These are phyloP conservation scores for Aphanomyces euteiches DNA, from an alignment of 352 stramenopile genomes.

Conservation along the genomic window DNA sequence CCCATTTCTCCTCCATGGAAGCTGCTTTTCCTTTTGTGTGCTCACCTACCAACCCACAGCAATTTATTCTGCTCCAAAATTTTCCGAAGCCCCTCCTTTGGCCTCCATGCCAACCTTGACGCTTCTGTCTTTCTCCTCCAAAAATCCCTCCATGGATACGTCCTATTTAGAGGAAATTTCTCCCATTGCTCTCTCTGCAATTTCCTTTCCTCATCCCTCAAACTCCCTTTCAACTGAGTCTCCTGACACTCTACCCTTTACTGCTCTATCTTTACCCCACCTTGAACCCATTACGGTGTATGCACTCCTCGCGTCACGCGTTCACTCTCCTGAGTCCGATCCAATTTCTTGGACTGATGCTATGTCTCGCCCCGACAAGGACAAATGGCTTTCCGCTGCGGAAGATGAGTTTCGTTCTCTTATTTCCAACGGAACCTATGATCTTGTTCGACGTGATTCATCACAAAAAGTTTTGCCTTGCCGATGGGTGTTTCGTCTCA, in stretches of 20 bases:
- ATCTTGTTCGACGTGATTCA: not conserved
- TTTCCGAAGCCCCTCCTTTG: no score
- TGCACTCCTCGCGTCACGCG: not conserved
- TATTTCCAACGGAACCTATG: not conserved
- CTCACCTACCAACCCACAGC: no score
- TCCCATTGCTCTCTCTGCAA: no score
- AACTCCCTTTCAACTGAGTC: no score
- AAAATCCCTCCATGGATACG: no score
- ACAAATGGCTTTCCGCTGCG: not conserved
- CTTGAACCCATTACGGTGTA: conserved; percentile 3
- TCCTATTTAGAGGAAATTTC: no score
- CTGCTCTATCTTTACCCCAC: not conserved
- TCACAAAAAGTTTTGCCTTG: not conserved
- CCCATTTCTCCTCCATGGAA: not conserved
- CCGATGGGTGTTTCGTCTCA: conserved; percentile 4
- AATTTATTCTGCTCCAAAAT: no score
- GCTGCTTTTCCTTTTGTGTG: not conserved
- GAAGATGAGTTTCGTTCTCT: conserved; percentile 1
- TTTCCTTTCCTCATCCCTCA: no score
- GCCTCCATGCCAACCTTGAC: no score
- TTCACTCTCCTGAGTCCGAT: not conserved
- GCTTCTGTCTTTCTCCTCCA: no score
- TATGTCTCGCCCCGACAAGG: not conserved
- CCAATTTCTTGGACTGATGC: not conserved
- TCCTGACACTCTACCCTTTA: no score